These are phyloP conservation scores for Yamadazyma philogaea DNA, from an alignment of 805 yeast genomes.

Conservation along the genomic window DNA sequence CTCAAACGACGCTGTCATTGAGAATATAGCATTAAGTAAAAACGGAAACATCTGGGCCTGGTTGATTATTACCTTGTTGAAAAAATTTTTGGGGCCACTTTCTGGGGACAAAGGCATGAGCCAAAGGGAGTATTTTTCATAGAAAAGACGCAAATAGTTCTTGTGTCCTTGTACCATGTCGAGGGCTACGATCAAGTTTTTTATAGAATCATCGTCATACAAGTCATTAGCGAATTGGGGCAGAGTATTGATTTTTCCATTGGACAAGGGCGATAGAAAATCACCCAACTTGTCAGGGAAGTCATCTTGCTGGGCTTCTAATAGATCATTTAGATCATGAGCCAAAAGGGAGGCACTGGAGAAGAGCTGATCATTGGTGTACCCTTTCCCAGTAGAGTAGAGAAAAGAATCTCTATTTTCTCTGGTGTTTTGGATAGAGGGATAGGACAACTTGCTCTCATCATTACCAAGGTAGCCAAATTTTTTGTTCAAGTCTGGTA, in stretches of 20 bases:
- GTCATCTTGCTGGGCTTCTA: constrained; percentile 10
- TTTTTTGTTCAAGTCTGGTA: neutral
- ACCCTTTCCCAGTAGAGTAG: neutral
- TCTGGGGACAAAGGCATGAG: constrained; percentile 17
- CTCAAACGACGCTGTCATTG: constrained; percentile 19
- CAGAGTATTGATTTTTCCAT: neutral
- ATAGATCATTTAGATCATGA: constrained; percentile 12
- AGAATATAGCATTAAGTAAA: constrained; percentile 16
- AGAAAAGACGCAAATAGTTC: constrained; percentile 17
- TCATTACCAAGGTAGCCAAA: neutral
- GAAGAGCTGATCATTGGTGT: constrained; percentile 9
- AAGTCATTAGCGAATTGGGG: neutral
- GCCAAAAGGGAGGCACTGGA: constrained; percentile 15
- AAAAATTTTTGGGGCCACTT: constrained; percentile 15
- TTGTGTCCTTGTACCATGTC: constrained; percentile 16
- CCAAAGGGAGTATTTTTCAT: constrained; percentile 18
- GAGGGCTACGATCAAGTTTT: constrained; percentile 9
- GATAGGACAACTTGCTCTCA: neutral
- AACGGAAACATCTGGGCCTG: constrained; percentile 16
- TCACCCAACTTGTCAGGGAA: constrained; percentile 7
- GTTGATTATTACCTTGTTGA: constrained; percentile 14
- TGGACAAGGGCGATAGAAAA: neutral
- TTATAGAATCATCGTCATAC: constrained; percentile 12
- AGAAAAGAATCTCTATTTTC: neutral
- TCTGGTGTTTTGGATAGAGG: neutral